Percentiles rank a stretch among this genome's conserved stretches.
Evolutionary conservation across 1,284 basidiomycete species (phyloP).

Genomic region (Albatrellus sp.): DNA sequence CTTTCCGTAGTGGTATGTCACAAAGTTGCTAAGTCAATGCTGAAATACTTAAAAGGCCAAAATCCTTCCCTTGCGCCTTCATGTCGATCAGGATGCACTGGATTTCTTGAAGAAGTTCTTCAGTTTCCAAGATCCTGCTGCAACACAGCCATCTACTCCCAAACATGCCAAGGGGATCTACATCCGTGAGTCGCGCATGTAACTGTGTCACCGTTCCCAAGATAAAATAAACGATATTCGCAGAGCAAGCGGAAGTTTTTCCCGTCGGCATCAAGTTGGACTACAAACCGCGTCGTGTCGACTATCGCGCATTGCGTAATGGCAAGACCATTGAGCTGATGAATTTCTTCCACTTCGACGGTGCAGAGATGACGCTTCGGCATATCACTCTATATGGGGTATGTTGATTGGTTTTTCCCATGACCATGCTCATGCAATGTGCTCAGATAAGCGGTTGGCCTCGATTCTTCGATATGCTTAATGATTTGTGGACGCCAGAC

Average conservation of each 20-base stretch:
- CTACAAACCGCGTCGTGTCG: conserved; percentile 96
- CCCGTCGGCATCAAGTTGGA: conserved; percentile 89
- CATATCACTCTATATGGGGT: conserved; percentile 89
- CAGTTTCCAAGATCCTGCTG: conserved; percentile 66
- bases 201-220: not conserved
- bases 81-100: conserved; percentile 96
- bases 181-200: conserved; percentile 42
- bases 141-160: conserved; percentile 18
- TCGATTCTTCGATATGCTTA: conserved; percentile 78
- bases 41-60: conserved; percentile 47
- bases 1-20: not conserved
- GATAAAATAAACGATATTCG: not conserved
- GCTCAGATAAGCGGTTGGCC: conserved; percentile 80
- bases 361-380: conserved; percentile 92
- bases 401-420: conserved; percentile 20
- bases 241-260: conserved; percentile 83
- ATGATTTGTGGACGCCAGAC: conserved; percentile 98
- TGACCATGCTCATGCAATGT: not conserved
- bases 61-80: conserved; percentile 78
- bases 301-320: conserved; percentile 84
- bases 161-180: conserved; percentile 43
- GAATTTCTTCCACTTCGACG: conserved; percentile 99
- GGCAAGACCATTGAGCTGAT: conserved; percentile 94
- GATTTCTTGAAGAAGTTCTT: conserved; percentile 98
- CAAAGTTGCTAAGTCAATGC: no score